A percentile compares a stretch with the other conserved stretches of the same genome.
These are phyloP conservation scores for Cardamine chenopodiifolia DNA, from an alignment of 345 rosid genomes.

Conservation along the genomic window DNA sequence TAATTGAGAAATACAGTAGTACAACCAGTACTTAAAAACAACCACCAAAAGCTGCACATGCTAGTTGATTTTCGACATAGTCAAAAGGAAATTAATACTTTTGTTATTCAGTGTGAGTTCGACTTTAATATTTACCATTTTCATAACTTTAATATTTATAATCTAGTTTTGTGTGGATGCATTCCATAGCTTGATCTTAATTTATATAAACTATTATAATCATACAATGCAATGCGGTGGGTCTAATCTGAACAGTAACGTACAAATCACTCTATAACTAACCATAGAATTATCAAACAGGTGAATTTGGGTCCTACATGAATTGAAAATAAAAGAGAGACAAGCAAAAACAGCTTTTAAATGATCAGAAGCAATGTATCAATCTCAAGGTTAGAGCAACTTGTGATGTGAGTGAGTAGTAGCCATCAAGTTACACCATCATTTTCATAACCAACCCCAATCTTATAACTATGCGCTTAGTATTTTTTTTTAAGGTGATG, in stretches of 20 bases:
- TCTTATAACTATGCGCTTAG: background rate
- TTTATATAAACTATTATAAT: background rate
- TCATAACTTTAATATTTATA: background rate
- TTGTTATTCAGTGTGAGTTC: background rate
- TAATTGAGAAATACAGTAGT: background rate
- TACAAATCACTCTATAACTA: slow-evolving; percentile 41
- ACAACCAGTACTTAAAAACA: background rate
- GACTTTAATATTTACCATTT: background rate
- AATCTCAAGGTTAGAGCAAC: slow-evolving; percentile 31
- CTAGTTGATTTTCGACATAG: background rate
- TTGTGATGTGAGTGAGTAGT: slow-evolving; percentile 29
- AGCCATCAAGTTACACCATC: slow-evolving; percentile 38
- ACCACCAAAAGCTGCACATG: background rate
- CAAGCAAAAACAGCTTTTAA: slow-evolving; percentile 27
- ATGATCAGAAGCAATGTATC: slow-evolving; percentile 45
- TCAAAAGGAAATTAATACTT: background rate
- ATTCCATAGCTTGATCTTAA: slow-evolving; percentile 12
- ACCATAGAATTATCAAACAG: background rate
- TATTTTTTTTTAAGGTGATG: background rate
- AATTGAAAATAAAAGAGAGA: slow-evolving; percentile 23
- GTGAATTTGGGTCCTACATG: slow-evolving; percentile 37
- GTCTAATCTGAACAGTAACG: slow-evolving; percentile 35
- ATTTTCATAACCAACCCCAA: slow-evolving; percentile 23
- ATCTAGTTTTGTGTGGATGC: slow-evolving; percentile 13
- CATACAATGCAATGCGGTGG: slow-evolving; percentile 26